Conservation (phyloP, 2,329 filamentous ascomycete genomes). For the Salinomyces thailandicus region DNA sequence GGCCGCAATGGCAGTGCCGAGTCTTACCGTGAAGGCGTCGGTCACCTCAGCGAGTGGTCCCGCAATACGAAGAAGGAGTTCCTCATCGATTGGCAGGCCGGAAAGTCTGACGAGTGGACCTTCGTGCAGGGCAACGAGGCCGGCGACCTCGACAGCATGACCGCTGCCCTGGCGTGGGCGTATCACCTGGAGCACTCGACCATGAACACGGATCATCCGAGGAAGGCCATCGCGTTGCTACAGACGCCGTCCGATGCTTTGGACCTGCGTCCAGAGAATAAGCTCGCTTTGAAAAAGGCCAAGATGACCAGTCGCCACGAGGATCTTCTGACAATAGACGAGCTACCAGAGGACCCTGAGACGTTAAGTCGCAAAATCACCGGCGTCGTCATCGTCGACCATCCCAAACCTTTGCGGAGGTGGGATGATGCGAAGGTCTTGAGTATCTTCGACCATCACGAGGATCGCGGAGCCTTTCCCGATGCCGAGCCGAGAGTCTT, state of each 20-base stretch:
- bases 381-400: conserved; percentile 39
- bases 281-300: conserved; percentile 35
- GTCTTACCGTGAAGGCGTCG: conserved; percentile 27
- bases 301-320: conserved; percentile 38
- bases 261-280: conserved; percentile 40
- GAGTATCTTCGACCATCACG: conserved; percentile 39
- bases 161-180: conserved; percentile 38
- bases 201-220: conserved; percentile 31
- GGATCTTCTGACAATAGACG: conserved; percentile 38
- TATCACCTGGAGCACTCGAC: conserved; percentile 39
- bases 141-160: conserved; percentile 36
- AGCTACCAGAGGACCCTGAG: conserved; percentile 38
- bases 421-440: conserved; percentile 36
- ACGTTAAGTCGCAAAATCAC: conserved; percentile 33
- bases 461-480: conserved; percentile 32
- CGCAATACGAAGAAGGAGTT: conserved; percentile 38
- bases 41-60: conserved; percentile 41
- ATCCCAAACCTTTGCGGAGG: conserved; percentile 33
- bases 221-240: conserved; percentile 38
- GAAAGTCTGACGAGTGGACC: conserved; percentile 33
- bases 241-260: conserved; percentile 38
- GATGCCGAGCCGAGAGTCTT: conserved; percentile 36
- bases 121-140: conserved; percentile 39
- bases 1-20: background rate
- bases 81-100: conserved; percentile 38